Base-by-base conservation (phyloP, 1,139 yeast genomes). In the Debaryomyces subglobosus region DNA sequence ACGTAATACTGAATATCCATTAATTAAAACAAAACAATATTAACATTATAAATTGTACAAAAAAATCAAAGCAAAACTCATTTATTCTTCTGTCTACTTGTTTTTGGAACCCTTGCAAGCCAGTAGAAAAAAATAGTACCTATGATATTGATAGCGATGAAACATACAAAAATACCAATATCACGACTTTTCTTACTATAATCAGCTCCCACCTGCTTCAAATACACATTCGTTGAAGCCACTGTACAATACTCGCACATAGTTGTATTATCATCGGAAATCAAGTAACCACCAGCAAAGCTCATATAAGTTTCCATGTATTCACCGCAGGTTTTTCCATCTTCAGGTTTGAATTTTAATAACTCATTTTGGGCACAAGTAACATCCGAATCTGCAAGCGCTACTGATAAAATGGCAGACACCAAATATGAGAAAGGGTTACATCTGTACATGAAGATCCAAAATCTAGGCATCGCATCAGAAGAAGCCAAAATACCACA, bases 41-140 rank as follows among this genome's bases (percentile, higher is more conserved):
- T 30, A 30, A n/a, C n/a, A 13, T 5, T 30, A 30, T 7, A 30
- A n/a, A 30, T 30, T 13, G 18, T 30, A 15, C 15, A 16, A 32
- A 32, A 13, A 9, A 13, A n/a, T n/a, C 18, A 12, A 16, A 10
- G n/a, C 8, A 20, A 15, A 9, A 21, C 12, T 32, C 13, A 23
- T 24, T 35, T 45, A 57, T 65, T 65, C 63, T 63, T 65, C 53
- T 65, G 58, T 39, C 50, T 48, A 21, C 43, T 46, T 20, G 58
- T 56, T 53, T 66, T 69, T 49, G 94, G 94, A 50, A 86, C 94
- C 69, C 95, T 81, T 8, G 80, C 78, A 42, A 85, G 64, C 82
- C 86, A 87, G 68, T 86, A 87, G 46, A 86, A 67, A 60, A 76
- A 64, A 23, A 83, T 58, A n/a, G 69, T 60, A 13, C 56, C 53